phyloP scores from a whole-genome alignment of 768 basidiomycete genomes.

The Terana coerulea region DNA sequence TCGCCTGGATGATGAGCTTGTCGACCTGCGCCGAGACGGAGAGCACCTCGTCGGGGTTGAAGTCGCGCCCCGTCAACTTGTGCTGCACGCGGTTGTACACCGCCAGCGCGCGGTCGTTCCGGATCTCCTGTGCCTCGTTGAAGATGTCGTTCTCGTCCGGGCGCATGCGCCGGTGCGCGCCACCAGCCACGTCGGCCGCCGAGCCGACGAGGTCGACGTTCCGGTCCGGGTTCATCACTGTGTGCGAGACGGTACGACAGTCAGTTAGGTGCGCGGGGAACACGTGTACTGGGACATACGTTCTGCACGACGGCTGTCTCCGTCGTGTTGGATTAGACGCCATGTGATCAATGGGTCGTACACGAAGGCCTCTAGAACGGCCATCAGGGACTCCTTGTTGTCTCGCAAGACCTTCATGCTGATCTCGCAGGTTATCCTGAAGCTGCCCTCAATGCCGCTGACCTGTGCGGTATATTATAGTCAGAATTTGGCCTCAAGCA shows the following conservation, averaged over 20 bases:
- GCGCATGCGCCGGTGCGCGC: constrained; percentile 74
- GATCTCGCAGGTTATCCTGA: constrained; percentile 92
- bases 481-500: background rate
- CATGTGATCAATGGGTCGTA: constrained; percentile 98
- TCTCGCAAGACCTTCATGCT: constrained; percentile 96
- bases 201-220: constrained; percentile 62
- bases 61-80: constrained; percentile 94
- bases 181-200: constrained; percentile 67
- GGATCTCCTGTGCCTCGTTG: constrained; percentile 78
- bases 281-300: constrained; percentile 36
- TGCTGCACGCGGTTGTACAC: constrained; percentile 95
- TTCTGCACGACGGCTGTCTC: constrained; percentile 65
- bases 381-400: constrained; percentile 99
- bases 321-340: constrained; percentile 86
- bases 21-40: constrained; percentile 85
- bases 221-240: constrained; percentile 35
- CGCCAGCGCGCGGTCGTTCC: constrained; percentile 84
- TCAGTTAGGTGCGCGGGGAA: background rate
- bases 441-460: constrained; percentile 97
- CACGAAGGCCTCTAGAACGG: constrained; percentile 96
- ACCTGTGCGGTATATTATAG: constrained; percentile 47
- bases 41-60: constrained; percentile 78
- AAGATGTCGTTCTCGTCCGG: constrained; percentile 94
- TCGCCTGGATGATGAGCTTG: constrained; percentile 90
- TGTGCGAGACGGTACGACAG: background rate